Evolutionary conservation across 176 grass and related monocot genomes (phyloP).

Genomic region (Aegilops umbellulata): DNA sequence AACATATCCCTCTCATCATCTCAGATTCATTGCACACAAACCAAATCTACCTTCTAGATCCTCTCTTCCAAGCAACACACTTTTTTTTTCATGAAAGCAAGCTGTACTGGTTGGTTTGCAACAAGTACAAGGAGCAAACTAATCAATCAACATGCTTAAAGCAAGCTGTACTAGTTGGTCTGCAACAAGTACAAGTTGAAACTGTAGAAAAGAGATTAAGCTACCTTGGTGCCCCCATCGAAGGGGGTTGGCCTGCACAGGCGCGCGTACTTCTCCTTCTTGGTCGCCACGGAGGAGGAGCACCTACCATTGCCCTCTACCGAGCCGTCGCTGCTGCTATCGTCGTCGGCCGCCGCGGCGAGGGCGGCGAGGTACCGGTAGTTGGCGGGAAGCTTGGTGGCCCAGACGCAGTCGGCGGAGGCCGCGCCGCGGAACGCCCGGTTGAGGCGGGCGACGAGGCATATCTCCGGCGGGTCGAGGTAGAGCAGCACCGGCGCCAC

Average conservation of each 20-base stretch:
- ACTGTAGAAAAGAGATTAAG: background rate
- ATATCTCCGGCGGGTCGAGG: slow-evolving; percentile 85
- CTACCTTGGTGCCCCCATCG: slow-evolving; percentile 66
- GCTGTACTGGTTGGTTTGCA: background rate
- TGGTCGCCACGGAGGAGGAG: slow-evolving; percentile 24
- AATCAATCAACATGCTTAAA: background rate
- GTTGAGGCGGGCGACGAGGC: slow-evolving; percentile 62
- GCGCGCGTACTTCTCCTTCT: slow-evolving; percentile 70
- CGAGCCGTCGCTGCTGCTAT: slow-evolving; percentile 1
- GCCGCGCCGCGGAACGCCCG: slow-evolving; percentile 64
- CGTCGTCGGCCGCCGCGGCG: slow-evolving; percentile 45
- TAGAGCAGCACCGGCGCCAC: slow-evolving; percentile 68
- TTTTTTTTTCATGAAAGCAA: background rate
- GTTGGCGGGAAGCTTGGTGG: slow-evolving; percentile 63
- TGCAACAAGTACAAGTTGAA: background rate
- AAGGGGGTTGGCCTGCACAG: slow-evolving; percentile 67
- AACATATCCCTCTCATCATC: background rate
- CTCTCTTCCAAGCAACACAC: background rate
- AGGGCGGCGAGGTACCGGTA: slow-evolving; percentile 56
- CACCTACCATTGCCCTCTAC: background rate
- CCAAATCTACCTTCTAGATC: background rate
- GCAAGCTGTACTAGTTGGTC: background rate
- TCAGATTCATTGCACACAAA: background rate
- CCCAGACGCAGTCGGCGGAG: slow-evolving; percentile 73
- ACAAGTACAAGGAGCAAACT: background rate